These are phyloP conservation scores for Picochlorum sp. DNA, from an alignment of 139 green algal species.

Conservation along the genomic window DNA sequence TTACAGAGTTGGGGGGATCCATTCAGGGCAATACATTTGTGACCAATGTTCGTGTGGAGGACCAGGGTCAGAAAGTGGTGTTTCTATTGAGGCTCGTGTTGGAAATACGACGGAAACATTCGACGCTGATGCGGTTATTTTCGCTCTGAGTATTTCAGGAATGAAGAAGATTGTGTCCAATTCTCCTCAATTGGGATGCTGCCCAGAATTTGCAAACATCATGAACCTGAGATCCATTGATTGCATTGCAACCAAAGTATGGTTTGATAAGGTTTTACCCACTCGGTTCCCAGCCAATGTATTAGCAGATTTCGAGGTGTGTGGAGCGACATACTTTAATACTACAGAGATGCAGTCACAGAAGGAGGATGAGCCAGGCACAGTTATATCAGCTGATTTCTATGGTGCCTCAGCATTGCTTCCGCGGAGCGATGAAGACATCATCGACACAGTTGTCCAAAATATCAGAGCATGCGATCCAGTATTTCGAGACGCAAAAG, in stretches of 20 bases:
- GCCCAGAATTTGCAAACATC: constrained; percentile 49
- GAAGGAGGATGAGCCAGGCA: constrained; percentile 58
- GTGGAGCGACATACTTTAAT: constrained; percentile 83
- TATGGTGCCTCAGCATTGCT: constrained; percentile 72
- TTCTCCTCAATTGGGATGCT: constrained; percentile 37
- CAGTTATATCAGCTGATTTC: constrained; percentile 79
- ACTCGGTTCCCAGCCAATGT: constrained; percentile 74
- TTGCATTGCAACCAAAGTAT: constrained; percentile 63
- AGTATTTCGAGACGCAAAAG: constrained; percentile 41
- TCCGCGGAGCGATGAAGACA: constrained; percentile 61
- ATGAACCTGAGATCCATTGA: constrained; percentile 73
- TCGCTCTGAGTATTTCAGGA: constrained; percentile 69
- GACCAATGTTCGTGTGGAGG: constrained; percentile 31
- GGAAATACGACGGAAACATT: constrained; percentile 27
- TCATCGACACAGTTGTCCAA: constrained; percentile 53
- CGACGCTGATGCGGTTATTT: constrained; percentile 68
- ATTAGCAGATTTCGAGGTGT: constrained; percentile 63
- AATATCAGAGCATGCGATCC: constrained; percentile 66
- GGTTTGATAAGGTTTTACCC: constrained; percentile 51
- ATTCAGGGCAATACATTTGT: constrained; percentile 43
- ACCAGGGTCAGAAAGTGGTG: constrained; percentile 17
- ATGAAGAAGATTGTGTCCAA: constrained; percentile 76
- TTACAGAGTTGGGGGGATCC: constrained; percentile 30
- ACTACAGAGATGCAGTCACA: constrained; percentile 80
- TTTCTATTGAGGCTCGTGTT: constrained; percentile 13